phyloP scores from a whole-genome alignment of 768 basidiomycete genomes.

The Suillus clintonianus region DNA sequence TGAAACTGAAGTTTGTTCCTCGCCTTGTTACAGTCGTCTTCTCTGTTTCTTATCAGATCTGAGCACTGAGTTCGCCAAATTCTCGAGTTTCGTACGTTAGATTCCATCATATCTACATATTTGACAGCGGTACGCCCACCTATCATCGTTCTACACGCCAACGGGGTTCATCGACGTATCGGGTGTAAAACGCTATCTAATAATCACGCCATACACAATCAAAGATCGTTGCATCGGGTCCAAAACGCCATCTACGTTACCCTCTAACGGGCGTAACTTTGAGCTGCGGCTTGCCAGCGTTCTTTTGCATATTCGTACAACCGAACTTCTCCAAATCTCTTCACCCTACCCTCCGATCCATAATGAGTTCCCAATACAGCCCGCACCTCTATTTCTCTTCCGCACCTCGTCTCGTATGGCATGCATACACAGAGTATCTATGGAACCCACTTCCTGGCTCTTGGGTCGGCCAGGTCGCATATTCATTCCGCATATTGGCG shows the following conservation, averaged over 20 bases:
- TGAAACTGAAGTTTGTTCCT: background rate
- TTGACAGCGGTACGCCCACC: slow-evolving; percentile 11
- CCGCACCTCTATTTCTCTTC: slow-evolving; percentile 24
- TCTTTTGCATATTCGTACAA: slow-evolving; percentile 14
- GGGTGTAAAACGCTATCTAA: slow-evolving; percentile 3
- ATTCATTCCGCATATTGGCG: slow-evolving; percentile 65
- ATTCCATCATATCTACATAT: slow-evolving; percentile 2
- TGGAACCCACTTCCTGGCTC: slow-evolving; percentile 66
- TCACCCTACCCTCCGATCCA: slow-evolving; percentile 7
- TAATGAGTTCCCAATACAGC: slow-evolving; percentile 8
- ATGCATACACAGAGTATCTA: slow-evolving; percentile 60
- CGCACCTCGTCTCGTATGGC: slow-evolving; percentile 52
- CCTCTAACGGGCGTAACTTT: background rate
- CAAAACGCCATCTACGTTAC: background rate
- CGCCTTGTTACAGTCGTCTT: background rate
- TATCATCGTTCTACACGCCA: slow-evolving; percentile 6
- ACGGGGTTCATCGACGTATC: background rate
- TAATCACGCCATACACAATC: background rate
- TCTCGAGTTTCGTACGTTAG: slow-evolving; percentile 6
- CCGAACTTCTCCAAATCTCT: slow-evolving; percentile 1
- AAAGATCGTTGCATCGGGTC: background rate
- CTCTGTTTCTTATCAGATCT: background rate
- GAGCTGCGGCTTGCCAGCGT: slow-evolving; percentile 12
- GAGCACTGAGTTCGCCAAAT: background rate
- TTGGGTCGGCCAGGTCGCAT: slow-evolving; percentile 67